Evolutionary conservation across 2,329 filamentous ascomycete genomes (phyloP).

Genomic region (Aspergillus spinulosporus): DNA sequence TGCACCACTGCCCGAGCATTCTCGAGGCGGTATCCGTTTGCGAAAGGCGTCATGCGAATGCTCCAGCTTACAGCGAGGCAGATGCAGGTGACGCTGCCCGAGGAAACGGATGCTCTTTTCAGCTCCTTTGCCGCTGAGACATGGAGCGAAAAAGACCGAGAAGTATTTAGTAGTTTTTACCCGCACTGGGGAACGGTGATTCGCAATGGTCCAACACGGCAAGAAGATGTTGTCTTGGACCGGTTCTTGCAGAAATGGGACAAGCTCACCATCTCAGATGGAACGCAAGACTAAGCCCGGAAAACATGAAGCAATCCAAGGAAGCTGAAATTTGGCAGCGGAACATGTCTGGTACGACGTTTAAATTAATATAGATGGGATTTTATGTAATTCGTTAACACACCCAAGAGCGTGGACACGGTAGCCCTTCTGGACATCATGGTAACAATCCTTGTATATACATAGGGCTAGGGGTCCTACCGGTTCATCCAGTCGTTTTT

Average conservation of each 20-base stretch:
- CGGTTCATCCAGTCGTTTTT: neutral
- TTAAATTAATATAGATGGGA: no score
- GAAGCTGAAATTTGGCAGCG: neutral
- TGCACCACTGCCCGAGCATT: conserved; percentile 28
- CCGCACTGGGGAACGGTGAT: conserved; percentile 24
- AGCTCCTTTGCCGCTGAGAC: conserved; percentile 23
- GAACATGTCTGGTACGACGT: neutral
- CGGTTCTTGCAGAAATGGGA: conserved; percentile 34
- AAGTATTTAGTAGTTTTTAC: conserved; percentile 29
- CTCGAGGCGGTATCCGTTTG: conserved; percentile 28
- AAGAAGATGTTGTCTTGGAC: conserved; percentile 22
- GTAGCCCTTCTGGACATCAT: neutral
- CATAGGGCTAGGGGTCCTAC: neutral
- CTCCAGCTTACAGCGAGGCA: conserved; percentile 29
- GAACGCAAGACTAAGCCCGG: neutral
- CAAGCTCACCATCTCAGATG: conserved; percentile 16
- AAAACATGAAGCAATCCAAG: no score
- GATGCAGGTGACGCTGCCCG: conserved; percentile 25
- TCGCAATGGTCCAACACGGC: conserved; percentile 8
- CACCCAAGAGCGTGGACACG: neutral
- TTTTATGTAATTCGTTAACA: no score
- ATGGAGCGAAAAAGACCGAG: conserved; percentile 20
- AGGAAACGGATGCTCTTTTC: conserved; percentile 27
- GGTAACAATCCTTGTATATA: neutral
- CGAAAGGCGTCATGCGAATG: conserved; percentile 30